These are phyloP conservation scores for Pestalotiopsis fici DNA, from an alignment of 2,329 filamentous ascomycete species.

Conservation along the genomic window DNA sequence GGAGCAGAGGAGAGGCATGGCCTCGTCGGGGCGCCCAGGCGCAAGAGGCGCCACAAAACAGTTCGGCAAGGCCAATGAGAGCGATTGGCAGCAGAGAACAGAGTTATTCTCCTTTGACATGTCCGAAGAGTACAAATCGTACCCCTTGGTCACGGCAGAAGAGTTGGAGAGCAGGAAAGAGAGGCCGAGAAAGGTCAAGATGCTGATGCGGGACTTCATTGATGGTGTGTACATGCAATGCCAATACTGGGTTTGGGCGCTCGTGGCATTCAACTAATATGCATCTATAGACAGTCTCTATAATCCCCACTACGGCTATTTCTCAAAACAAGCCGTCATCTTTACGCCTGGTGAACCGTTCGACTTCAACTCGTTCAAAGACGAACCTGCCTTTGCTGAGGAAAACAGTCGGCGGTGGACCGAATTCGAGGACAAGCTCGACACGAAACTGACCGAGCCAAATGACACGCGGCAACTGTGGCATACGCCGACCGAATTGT, in stretches of 20 bases:
- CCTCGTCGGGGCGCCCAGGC: constrained; percentile 19
- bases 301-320: constrained; percentile 93
- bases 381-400: constrained; percentile 83
- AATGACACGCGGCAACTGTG: constrained; percentile 85
- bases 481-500: constrained; percentile 98
- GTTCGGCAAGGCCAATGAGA: constrained; percentile 51
- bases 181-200: constrained; percentile 86
- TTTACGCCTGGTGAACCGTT: constrained; percentile 93
- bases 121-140: constrained; percentile 76
- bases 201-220: constrained; percentile 96
- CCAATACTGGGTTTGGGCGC: background rate
- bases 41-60: constrained; percentile 25
- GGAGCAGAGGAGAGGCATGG: constrained; percentile 32
- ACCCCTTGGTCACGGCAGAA: constrained; percentile 82
- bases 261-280: constrained; percentile 10
- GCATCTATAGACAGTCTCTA: constrained; percentile 76
- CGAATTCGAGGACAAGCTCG: constrained; percentile 86
- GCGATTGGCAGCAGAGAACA: constrained; percentile 83
- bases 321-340: constrained; percentile 94
- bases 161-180: constrained; percentile 73
- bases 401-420: constrained; percentile 79
- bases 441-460: constrained; percentile 65
- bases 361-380: constrained; percentile 76
- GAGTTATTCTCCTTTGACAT: constrained; percentile 76
- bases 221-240: constrained; percentile 62